Evolutionary conservation across 805 yeast genomes (phyloP).

Genomic region (Candida boleticola): DNA sequence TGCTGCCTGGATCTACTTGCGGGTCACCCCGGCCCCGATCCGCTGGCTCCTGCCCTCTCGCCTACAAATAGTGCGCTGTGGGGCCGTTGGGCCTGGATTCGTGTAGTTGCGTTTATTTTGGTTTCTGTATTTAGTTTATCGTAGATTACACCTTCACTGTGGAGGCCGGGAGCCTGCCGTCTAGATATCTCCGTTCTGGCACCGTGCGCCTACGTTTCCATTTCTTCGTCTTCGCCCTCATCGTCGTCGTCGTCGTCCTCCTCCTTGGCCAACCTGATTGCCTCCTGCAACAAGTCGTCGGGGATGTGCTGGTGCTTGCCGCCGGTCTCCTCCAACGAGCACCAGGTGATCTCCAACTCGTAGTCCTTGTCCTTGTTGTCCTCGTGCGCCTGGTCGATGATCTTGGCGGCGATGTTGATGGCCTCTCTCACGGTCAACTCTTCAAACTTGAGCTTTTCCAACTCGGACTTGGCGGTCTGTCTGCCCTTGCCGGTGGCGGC

Average conservation of each 20-base stretch:
- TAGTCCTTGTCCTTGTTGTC: conserved; percentile 97
- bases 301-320: conserved; percentile 83
- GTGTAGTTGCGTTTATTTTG: no score
- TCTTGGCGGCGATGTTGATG: conserved; percentile 89
- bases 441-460: conserved; percentile 82
- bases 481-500: conserved; percentile 99
- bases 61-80: no score
- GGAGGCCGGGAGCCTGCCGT: no score
- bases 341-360: conserved; percentile 92
- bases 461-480: conserved; percentile 95
- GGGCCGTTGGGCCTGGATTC: no score
- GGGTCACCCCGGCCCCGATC: no score
- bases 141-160: no score
- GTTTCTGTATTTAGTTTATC: no score
- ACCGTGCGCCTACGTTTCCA: conserved; percentile 7
- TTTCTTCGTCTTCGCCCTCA: conserved; percentile 39
- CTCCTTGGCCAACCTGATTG: conserved; percentile 77
- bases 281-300: conserved; percentile 74
- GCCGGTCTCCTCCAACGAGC: conserved; percentile 64
- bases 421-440: conserved; percentile 76
- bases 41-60: no score
- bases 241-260: conserved; percentile 78
- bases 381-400: conserved; percentile 92
- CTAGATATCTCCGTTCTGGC: no score
- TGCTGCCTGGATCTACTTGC: no score